Percentiles rank a stretch among this genome's conserved stretches.
Conservation (phyloP, 75 land plant genomes). For the Pinus albicaulis region DNA sequence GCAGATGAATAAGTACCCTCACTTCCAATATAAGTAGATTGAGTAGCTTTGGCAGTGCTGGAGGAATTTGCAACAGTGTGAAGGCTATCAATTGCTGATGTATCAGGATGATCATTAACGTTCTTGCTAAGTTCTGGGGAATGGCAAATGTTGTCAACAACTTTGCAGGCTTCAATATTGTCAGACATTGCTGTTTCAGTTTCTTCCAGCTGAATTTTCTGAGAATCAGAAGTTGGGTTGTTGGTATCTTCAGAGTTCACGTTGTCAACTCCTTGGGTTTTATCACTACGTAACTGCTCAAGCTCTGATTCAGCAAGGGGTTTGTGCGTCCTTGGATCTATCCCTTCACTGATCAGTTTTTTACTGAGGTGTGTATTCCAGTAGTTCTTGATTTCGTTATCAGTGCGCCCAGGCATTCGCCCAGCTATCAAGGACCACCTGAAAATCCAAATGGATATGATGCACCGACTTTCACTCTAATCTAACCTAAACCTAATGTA, state of each 20-base stretch:
- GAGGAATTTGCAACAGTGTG: background rate
- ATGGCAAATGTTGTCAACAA: background rate
- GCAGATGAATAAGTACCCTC: no score
- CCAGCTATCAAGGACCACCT: slow-evolving; percentile 17
- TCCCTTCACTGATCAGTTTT: slow-evolving; percentile 8
- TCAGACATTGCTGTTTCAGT: background rate
- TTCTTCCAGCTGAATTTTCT: background rate
- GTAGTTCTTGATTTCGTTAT: slow-evolving; percentile 15
- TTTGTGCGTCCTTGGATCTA: slow-evolving; percentile 15
- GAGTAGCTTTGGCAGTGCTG: no score
- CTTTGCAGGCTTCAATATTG: background rate
- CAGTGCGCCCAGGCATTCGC: slow-evolving; percentile 12
- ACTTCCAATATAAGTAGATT: no score
- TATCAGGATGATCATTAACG: background rate
- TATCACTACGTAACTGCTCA: background rate
- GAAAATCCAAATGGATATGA: background rate
- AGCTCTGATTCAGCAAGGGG: slow-evolving; percentile 5
- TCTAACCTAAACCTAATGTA: no score
- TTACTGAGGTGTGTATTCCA: slow-evolving; percentile 16
- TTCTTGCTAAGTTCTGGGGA: background rate
- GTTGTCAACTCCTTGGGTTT: no score
- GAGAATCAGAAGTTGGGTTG: background rate
- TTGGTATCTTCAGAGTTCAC: background rate
- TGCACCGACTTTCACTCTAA: background rate
- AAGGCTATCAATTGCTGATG: background rate